Evolutionary conservation across 208 protist species (phyloP).

Genomic region (Strigomonas culicis): DNA sequence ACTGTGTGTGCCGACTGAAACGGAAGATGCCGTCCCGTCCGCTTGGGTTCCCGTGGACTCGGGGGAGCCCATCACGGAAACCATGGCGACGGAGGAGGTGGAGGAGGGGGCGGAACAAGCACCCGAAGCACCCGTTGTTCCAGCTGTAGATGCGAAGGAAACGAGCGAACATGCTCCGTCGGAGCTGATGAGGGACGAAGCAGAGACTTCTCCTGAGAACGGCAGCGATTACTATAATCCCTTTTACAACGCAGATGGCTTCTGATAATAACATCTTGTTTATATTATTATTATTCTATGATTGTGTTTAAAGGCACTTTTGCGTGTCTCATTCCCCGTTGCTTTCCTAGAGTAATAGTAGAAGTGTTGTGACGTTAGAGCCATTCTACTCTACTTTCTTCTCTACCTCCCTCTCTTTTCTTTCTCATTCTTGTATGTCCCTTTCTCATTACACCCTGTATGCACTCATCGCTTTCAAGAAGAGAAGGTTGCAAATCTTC

Average conservation of each 20-base stretch:
- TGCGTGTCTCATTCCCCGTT: background rate
- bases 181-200: no score
- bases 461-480: background rate
- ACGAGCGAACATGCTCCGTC: background rate
- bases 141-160: slow-evolving; percentile 1
- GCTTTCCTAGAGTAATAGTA: no score
- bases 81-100: slow-evolving; percentile 3
- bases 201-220: no score
- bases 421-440: slow-evolving; percentile 4
- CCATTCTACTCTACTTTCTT: background rate
- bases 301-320: background rate
- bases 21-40: background rate
- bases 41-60: background rate
- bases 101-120: slow-evolving; percentile 10
- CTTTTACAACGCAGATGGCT: slow-evolving; percentile 14
- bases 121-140: background rate
- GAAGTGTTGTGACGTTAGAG: background rate
- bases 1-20: no score
- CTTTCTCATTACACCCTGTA: background rate
- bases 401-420: slow-evolving; percentile 3
- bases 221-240: no score
- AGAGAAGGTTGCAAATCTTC: background rate
- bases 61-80: slow-evolving; percentile 6
- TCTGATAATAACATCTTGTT: background rate
- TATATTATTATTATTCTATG: slow-evolving; percentile 16